Percentiles rank a stretch among this genome's conserved stretches.
phyloP scores from a whole-genome alignment of 495 filamentous ascomycete species.

The Sporormia fimetaria region DNA sequence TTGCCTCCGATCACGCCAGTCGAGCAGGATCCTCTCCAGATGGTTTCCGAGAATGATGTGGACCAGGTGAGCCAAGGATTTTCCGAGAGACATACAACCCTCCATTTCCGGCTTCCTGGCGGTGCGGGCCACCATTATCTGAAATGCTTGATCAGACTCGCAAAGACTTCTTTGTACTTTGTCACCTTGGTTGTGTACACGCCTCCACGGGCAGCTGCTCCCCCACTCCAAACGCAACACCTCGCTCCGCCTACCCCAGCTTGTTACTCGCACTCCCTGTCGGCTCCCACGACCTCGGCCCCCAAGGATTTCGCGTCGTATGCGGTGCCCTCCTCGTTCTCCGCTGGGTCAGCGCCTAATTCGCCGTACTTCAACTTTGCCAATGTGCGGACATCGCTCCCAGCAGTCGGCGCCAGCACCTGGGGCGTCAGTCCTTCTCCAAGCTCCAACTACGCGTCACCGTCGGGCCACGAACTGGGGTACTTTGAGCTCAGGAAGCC shows the following conservation, averaged over 20 bases:
- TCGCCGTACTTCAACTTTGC: constrained; percentile 24
- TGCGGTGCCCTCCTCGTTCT: constrained; percentile 15
- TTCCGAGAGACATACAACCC: constrained; percentile 10
- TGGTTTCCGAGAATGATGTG: constrained; percentile 22
- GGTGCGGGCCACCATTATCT: constrained; percentile 15
- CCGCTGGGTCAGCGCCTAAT: constrained; percentile 21
- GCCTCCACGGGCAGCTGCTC: constrained; percentile 6
- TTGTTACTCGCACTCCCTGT: constrained; percentile 13
- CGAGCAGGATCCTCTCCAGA: constrained; percentile 25
- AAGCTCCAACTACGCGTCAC: constrained; percentile 22
- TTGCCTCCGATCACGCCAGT: constrained; percentile 33
- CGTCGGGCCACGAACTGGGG: constrained; percentile 15
- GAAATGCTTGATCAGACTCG: constrained; percentile 22
- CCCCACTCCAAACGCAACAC: constrained; percentile 20
- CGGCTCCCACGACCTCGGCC: constrained; percentile 14
- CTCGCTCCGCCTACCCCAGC: constrained; percentile 23
- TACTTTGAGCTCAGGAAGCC: constrained; percentile 21
- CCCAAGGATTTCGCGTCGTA: constrained; percentile 14
- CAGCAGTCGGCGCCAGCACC: constrained; percentile 10
- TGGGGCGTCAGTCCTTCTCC: constrained; percentile 17
- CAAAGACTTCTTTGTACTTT: constrained; percentile 28
- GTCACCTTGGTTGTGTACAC: constrained; percentile 24
- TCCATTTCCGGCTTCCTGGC: constrained; percentile 23
- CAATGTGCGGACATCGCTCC: constrained; percentile 18
- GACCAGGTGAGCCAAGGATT: constrained; percentile 24